Conservation (phyloP, 768 basidiomycete genomes). For the Mycena pura region DNA sequence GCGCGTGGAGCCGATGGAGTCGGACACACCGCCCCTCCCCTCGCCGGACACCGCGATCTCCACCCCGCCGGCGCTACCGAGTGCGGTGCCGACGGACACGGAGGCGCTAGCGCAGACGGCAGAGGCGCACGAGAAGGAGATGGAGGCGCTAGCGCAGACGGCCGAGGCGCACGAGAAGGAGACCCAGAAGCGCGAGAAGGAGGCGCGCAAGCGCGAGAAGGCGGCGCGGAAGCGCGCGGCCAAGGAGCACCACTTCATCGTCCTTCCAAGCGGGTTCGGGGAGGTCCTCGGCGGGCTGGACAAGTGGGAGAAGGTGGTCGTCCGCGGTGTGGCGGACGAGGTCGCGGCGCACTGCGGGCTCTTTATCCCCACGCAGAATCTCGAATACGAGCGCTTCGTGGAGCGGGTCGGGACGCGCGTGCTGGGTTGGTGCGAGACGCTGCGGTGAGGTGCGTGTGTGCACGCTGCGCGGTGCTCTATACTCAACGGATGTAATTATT, state of each 20-base stretch:
- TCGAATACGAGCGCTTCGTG: constrained; percentile 57
- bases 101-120: constrained; percentile 29
- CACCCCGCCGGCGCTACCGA: not conserved
- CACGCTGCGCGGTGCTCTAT: not conserved
- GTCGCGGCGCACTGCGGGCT: constrained; percentile 63
- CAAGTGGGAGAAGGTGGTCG: constrained; percentile 58
- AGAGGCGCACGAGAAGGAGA: constrained; percentile 24
- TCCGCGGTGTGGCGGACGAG: constrained; percentile 59
- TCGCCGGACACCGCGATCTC: not conserved
- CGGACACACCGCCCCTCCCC: constrained; percentile 1
- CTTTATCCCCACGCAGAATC: constrained; percentile 56
- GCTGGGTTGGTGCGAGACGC: constrained; percentile 48
- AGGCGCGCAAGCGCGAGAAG: constrained; percentile 30
- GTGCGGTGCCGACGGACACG: constrained; percentile 22
- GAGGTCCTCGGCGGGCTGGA: constrained; percentile 48
- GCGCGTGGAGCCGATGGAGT: constrained; percentile 13
- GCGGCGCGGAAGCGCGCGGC: constrained; percentile 28
- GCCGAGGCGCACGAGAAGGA: constrained; percentile 22
- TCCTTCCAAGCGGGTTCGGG: constrained; percentile 55
- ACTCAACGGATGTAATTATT: too few relatives aligned
- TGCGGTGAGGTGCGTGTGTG: too few relatives aligned
- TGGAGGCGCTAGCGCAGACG: constrained; percentile 13
- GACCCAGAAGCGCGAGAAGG: constrained; percentile 28
- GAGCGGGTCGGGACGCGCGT: constrained; percentile 50
- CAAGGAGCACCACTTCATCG: constrained; percentile 57